These are phyloP conservation scores for Plasmodium reichenowi DNA, from an alignment of 169 alveolate species.

Conservation along the genomic window DNA sequence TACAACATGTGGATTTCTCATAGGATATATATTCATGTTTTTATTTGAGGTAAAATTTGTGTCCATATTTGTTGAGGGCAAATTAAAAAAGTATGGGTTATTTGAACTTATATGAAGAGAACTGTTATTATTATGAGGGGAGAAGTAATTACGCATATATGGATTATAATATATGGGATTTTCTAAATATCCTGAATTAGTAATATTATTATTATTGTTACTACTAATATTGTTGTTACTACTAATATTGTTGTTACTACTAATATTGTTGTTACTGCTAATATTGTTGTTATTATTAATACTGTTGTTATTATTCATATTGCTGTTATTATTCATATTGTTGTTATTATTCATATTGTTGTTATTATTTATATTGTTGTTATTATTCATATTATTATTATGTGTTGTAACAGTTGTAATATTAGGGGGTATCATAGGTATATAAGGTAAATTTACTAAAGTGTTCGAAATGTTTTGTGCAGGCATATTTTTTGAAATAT, in stretches of 20 bases:
- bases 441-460: constrained; percentile 40
- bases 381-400: too few species aligned
- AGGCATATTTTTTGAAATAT: constrained; percentile 32
- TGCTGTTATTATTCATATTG: too few species aligned
- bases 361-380: too few species aligned
- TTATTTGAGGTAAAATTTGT: constrained; percentile 49
- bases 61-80: constrained; percentile 46
- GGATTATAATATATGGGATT: constrained; percentile 35
- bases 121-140: constrained; percentile 8
- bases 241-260: too few species aligned
- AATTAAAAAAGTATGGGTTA: constrained; percentile 26
- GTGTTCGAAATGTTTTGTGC: constrained; percentile 37
- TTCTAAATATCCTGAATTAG: constrained; percentile 9
- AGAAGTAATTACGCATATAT: constrained; percentile 37
- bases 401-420: not conserved
- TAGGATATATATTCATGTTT: constrained; percentile 38
- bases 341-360: too few species aligned
- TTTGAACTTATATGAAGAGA: constrained; percentile 27
- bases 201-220: too few species aligned
- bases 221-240: too few species aligned
- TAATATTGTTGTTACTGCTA: too few species aligned
- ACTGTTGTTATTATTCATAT: too few species aligned
- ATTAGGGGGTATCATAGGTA: constrained; percentile 34
- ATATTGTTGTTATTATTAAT: too few species aligned
- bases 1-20: constrained; percentile 36